Evolutionary conservation across 2,329 filamentous ascomycete genomes (phyloP), one percentile per base, ranked within the genome.

Genomic region (Calonectria crousiana): DNA sequence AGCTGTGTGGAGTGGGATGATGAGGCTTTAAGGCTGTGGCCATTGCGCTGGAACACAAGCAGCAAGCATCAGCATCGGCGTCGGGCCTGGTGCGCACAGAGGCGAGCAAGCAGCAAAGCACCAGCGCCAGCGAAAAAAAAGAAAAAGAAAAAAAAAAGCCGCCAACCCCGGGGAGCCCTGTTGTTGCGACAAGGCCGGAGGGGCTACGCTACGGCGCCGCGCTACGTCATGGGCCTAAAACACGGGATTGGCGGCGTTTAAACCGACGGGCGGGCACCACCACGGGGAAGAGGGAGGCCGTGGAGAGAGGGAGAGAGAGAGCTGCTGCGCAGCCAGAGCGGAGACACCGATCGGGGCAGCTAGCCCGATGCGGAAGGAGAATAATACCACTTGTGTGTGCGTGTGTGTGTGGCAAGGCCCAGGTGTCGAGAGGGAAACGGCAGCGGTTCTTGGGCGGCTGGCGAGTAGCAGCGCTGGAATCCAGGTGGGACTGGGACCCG

Each of bases 331-430:
- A 71, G 64, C 51, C 58, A 34, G 6, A 67, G 62, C 78, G 78
- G 78, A 36, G 71, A 68, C 67, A 69, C 78, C 78, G 78, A 80
- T 80, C 78, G 78, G 78, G 69, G 74, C 44, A 49, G 69, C 30
- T 77, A 68, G 75, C 75, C 73, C 53, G 58, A 77, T 74, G 56
- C 62, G 74, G 75, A 72, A 77, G 75, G 75, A 74, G 74, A 73
- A 74, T 76, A 75, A 72, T 69, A 58, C 58, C 56, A 51, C 58
- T 32, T 4, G 30, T 9, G n/a, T n/a, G n/a, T 32, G 58, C 34
- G 64, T 18, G 34, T 30, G 36, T 47, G 41, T 34, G 51, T 51
- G 62, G 32, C 38, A 36, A 44, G 64, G 52, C 56, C 36, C 36
- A 18, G 56, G 56, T 38, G 20, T 30, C 26, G 36, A 44, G 58